phyloP scores from a whole-genome alignment of 345 rosid genomes.

The Sapria himalayana region DNA sequence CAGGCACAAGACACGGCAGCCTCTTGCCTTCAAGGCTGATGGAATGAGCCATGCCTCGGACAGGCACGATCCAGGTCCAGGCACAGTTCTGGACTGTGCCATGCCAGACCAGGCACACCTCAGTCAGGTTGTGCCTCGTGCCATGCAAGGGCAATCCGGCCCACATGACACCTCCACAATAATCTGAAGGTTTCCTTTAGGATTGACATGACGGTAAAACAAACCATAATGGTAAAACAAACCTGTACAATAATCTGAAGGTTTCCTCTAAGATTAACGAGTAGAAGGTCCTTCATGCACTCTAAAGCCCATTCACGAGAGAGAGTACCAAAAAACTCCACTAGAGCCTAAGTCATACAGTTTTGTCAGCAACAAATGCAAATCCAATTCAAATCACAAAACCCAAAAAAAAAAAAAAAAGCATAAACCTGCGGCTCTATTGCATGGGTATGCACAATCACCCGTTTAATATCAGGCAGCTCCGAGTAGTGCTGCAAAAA shows the following conservation, averaged over 20 bases:
- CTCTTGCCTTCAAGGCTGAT: no score
- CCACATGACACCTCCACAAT: constrained; percentile 99
- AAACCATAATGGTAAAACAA: constrained; percentile 9
- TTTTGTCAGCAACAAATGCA: constrained; percentile 8
- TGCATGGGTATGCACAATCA: constrained; percentile 96
- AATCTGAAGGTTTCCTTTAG: constrained; percentile 87
- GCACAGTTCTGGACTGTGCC: no score
- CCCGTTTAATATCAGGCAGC: constrained; percentile 94
- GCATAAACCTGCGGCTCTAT: constrained; percentile 89
- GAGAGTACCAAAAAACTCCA: constrained; percentile 93
- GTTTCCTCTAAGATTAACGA: constrained; percentile 83
- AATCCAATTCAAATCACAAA: constrained; percentile 5
- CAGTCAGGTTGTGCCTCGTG: no score
- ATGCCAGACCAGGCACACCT: no score
- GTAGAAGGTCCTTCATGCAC: constrained; percentile 96
- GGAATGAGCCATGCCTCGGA: no score
- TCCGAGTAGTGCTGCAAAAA: constrained; percentile 82
- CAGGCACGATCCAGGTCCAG: constrained; percentile 8
- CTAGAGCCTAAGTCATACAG: constrained; percentile 41
- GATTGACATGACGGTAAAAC: no score
- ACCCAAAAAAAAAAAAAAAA: constrained; percentile 7
- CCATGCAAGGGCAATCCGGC: no score
- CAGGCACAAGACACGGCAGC: no score
- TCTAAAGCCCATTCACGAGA: constrained; percentile 98
- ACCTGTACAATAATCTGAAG: constrained; percentile 99